Conservation (phyloP, 1,284 basidiomycete genomes). For the Cryptococcus sp. region DNA sequence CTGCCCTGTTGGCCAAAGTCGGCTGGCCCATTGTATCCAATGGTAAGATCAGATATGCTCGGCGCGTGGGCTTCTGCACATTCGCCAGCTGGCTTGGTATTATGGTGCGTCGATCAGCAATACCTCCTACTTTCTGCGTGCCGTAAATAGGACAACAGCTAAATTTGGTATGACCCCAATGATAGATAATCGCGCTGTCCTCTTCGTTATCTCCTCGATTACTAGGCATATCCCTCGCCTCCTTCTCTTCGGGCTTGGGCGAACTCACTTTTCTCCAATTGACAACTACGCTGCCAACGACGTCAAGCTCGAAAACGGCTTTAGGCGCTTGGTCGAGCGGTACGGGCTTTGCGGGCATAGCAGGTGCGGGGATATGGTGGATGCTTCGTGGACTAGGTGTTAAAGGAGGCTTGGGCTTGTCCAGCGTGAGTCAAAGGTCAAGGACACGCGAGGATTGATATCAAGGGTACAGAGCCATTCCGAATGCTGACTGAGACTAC, state of each 20-base stretch:
- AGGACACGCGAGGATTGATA: no score
- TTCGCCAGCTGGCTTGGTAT: constrained; percentile 74
- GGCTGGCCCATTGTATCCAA: constrained; percentile 89
- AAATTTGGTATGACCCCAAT: neutral
- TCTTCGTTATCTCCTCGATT: constrained; percentile 69
- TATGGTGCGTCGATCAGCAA: constrained; percentile 59
- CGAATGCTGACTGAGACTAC: neutral
- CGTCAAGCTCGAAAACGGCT: constrained; percentile 47
- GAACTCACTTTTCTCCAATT: constrained; percentile 94
- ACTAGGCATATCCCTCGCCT: constrained; percentile 83
- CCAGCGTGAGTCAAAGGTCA: constrained; percentile 46
- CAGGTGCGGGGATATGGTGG: constrained; percentile 95
- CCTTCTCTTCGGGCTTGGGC: constrained; percentile 87
- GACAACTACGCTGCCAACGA: constrained; percentile 66
- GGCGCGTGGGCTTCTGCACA: constrained; percentile 74
- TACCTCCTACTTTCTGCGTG: neutral
- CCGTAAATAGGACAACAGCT: neutral
- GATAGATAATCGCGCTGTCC: constrained; percentile 77
- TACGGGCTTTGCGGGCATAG: constrained; percentile 90
- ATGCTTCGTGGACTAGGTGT: constrained; percentile 83
- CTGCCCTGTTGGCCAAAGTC: constrained; percentile 78
- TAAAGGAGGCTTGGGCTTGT: constrained; percentile 74
- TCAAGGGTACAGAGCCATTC: no score
- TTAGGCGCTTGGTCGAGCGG: constrained; percentile 79
- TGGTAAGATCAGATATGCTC: constrained; percentile 75